These are phyloP conservation scores for Candida quercuum DNA, from an alignment of 805 yeast species.

Conservation along the genomic window DNA sequence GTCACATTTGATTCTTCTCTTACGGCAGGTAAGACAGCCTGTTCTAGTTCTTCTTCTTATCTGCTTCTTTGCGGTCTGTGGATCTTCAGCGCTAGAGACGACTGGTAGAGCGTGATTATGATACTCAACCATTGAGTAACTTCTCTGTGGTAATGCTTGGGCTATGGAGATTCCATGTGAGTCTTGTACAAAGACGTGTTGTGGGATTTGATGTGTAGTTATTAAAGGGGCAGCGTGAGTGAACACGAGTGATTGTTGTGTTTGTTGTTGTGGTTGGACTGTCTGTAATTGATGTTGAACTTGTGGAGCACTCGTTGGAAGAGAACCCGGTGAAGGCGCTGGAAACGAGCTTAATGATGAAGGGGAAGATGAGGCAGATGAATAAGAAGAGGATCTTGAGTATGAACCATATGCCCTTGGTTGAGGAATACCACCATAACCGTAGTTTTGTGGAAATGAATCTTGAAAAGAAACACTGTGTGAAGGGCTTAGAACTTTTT, in stretches of 20 bases:
- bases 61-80: slow-evolving; percentile 6
- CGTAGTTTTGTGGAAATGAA: too few species aligned
- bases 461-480: too few species aligned
- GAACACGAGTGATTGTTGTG: neutral
- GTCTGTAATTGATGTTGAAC: too few species aligned
- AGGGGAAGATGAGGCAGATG: too few species aligned
- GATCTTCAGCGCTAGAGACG: slow-evolving; percentile 5
- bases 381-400: too few species aligned
- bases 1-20: slow-evolving; percentile 22
- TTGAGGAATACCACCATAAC: too few species aligned
- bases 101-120: neutral
- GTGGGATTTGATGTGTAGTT: neutral
- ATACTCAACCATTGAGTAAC: neutral
- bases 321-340: too few species aligned
- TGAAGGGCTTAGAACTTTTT: too few species aligned
- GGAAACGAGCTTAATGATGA: too few species aligned
- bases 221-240: neutral
- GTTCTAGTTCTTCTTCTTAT: slow-evolving; percentile 14
- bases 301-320: too few species aligned
- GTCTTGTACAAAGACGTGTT: neutral
- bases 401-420: too few species aligned
- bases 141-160: neutral
- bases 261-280: too few species aligned
- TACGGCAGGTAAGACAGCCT: slow-evolving; percentile 20
- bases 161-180: neutral